These are phyloP conservation scores for Penicillium cinerascens DNA, from an alignment of 495 filamentous ascomycete genomes.

Conservation along the genomic window DNA sequence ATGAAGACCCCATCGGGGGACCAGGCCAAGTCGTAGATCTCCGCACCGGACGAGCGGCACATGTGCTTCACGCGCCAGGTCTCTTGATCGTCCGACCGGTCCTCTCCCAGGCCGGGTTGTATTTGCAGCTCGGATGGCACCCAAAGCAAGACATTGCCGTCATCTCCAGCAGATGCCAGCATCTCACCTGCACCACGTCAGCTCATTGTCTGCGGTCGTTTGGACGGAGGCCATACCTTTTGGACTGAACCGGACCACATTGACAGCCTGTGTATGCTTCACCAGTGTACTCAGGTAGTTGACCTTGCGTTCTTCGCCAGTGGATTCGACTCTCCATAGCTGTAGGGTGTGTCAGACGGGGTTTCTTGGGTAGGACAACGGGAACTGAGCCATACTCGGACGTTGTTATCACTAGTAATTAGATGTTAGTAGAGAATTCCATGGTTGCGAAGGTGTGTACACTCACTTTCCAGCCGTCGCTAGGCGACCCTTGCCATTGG, in stretches of 20 bases:
- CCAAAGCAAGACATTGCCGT: slow-evolving; percentile 96
- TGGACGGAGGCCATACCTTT: slow-evolving; percentile 56
- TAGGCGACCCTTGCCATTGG: slow-evolving; percentile 85
- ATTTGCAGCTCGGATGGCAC: slow-evolving; percentile 75
- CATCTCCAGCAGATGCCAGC: slow-evolving; percentile 91
- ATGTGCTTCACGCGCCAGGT: slow-evolving; percentile 96
- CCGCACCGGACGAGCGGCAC: slow-evolving; percentile 86
- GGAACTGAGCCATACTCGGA: slow-evolving; percentile 63
- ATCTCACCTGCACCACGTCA: slow-evolving; percentile 66
- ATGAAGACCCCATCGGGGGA: slow-evolving; percentile 94
- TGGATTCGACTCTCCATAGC: slow-evolving; percentile 86
- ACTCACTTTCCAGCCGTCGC: slow-evolving; percentile 79
- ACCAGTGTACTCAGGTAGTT: slow-evolving; percentile 85
- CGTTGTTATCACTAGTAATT: slow-evolving; percentile 76
- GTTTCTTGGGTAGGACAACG: slow-evolving; percentile 6
- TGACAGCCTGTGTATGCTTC: slow-evolving; percentile 96
- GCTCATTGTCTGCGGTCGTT: slow-evolving; percentile 13
- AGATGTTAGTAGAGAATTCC: slow-evolving; percentile 8
- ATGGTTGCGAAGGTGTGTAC: neutral
- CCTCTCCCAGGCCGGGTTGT: slow-evolving; percentile 68
- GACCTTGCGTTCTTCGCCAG: slow-evolving; percentile 83
- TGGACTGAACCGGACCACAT: slow-evolving; percentile 94
- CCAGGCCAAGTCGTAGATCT: slow-evolving; percentile 98
- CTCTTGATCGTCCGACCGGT: slow-evolving; percentile 89
- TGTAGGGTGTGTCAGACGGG: slow-evolving; percentile 43